phyloP scores from a whole-genome alignment of 805 yeast species.

The Cyberlindnera nakhonratchasimensis region DNA sequence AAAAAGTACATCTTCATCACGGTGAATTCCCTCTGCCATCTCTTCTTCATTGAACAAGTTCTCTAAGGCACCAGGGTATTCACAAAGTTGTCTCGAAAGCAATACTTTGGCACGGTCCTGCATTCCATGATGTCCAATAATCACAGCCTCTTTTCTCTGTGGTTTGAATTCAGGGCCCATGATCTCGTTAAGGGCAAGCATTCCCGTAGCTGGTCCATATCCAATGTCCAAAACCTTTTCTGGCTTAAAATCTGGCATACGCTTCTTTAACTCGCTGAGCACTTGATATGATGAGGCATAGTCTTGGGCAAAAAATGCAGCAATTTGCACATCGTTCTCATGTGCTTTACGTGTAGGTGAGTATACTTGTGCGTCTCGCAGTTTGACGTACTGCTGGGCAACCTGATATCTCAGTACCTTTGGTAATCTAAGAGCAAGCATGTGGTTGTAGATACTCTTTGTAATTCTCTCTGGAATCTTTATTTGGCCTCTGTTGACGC shows the following conservation, averaged over 20 bases:
- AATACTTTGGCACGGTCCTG: conserved; percentile 73
- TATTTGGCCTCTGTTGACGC: conserved; percentile 47
- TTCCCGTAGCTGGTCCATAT: conserved; percentile 89
- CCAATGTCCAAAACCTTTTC: conserved; percentile 72
- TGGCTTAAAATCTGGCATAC: conserved; percentile 63
- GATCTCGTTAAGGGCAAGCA: conserved; percentile 81
- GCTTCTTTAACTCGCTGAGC: conserved; percentile 57
- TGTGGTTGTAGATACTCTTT: conserved; percentile 58
- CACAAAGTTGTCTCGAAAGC: conserved; percentile 65
- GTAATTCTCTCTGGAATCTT: conserved; percentile 55
- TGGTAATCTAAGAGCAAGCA: conserved; percentile 58
- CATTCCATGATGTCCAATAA: conserved; percentile 73
- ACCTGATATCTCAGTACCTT: conserved; percentile 60
- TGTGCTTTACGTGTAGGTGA: conserved; percentile 39
- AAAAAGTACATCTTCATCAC: conserved; percentile 25
- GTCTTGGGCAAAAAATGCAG: conserved; percentile 75
- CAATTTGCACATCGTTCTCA: conserved; percentile 79
- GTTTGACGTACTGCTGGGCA: conserved; percentile 48
- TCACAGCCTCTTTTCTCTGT: conserved; percentile 61
- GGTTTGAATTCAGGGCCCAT: conserved; percentile 67
- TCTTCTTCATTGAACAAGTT: conserved; percentile 20
- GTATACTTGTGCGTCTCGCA: conserved; percentile 54
- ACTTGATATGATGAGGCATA: conserved; percentile 69
- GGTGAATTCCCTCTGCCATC: conserved; percentile 19
- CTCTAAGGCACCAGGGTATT: conserved; percentile 30